A percentile compares a stretch with the other conserved stretches of the same genome.
These are phyloP conservation scores for Cocos nucifera DNA, from an alignment of 176 grass and related monocot genomes.

Conservation along the genomic window DNA sequence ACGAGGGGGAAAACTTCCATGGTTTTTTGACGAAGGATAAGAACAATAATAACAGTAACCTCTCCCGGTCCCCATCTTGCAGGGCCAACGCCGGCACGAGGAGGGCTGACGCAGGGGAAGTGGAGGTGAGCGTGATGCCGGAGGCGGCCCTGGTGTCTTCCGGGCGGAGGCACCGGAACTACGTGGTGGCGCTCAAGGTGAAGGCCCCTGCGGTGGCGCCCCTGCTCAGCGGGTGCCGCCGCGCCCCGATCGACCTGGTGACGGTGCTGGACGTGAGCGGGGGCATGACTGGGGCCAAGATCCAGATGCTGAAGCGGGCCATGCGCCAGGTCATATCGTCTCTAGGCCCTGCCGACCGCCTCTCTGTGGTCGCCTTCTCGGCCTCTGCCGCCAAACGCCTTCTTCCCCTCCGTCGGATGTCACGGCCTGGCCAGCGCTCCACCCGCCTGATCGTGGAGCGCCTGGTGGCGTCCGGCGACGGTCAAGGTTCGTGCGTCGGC, in stretches of 20 bases:
- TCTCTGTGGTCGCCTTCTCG: constrained; percentile 87
- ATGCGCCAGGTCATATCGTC: constrained; percentile 68
- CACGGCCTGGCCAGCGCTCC: constrained; percentile 65
- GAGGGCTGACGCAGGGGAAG: constrained; percentile 5
- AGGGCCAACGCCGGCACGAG: too few relatives aligned
- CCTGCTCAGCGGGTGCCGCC: constrained; percentile 19
- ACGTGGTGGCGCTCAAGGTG: constrained; percentile 77
- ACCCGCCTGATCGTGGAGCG: constrained; percentile 76
- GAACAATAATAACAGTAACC: too few relatives aligned
- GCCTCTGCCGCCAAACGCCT: constrained; percentile 62
- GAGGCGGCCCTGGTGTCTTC: constrained; percentile 59
- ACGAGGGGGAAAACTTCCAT: constrained; percentile 28
- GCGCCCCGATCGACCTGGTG: constrained; percentile 65
- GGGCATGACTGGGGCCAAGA: constrained; percentile 81
- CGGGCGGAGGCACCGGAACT: constrained; percentile 58
- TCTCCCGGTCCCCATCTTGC: constrained; percentile 3
- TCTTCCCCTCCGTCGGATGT: constrained; percentile 69
- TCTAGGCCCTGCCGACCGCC: constrained; percentile 60
- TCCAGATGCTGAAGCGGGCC: constrained; percentile 76
- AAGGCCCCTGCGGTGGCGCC: constrained; percentile 41
- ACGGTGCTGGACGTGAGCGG: constrained; percentile 84
- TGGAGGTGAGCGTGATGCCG: constrained; percentile 34
- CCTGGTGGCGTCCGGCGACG: constrained; percentile 44
- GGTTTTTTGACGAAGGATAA: constrained; percentile 12
- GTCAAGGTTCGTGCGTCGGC: constrained; percentile 36